These are phyloP conservation scores for Penicillium ochrochloron DNA, from an alignment of 495 filamentous ascomycete genomes.

Conservation along the genomic window DNA sequence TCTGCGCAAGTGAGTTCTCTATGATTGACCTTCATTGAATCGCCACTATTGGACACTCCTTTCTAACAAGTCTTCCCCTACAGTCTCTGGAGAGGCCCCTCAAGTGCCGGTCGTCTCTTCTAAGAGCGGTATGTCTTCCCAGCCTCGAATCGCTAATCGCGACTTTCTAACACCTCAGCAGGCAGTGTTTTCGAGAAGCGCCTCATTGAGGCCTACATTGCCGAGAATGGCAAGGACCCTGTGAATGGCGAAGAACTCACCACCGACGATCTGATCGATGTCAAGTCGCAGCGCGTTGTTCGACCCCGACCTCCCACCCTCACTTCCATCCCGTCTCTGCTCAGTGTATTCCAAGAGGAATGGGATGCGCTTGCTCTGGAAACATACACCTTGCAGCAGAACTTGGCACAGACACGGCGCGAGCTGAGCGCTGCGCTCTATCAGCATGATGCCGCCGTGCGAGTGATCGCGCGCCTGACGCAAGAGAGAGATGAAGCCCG, in stretches of 20 bases:
- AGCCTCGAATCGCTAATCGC: conserved; percentile 14
- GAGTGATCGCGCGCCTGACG: conserved; percentile 88
- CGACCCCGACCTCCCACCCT: conserved; percentile 90
- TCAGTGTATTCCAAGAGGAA: conserved; percentile 96
- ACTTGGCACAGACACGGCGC: conserved; percentile 85
- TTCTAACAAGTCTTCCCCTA: conserved; percentile 31
- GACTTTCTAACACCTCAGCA: conserved; percentile 43
- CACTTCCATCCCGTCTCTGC: conserved; percentile 94
- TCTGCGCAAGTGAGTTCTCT: conserved; percentile 72
- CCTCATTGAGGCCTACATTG: conserved; percentile 91
- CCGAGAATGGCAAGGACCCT: conserved; percentile 92
- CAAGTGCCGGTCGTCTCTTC: conserved; percentile 92
- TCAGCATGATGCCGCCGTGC: conserved; percentile 91
- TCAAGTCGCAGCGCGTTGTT: conserved; percentile 81
- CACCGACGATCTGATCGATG: conserved; percentile 80
- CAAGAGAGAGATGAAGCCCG: conserved; percentile 90
- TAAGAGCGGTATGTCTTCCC: conserved; percentile 76
- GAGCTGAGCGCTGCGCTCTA: conserved; percentile 93
- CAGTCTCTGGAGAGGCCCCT: conserved; percentile 97
- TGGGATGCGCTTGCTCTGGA: conserved; percentile 95
- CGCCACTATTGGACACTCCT: neutral
- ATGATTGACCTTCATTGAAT: neutral
- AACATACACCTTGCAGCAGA: conserved; percentile 84
- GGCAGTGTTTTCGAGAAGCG: conserved; percentile 93
- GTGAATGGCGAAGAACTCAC: conserved; percentile 89